Evolutionary conservation across 768 basidiomycete genomes (phyloP), one percentile per base, ranked within the genome.

Genomic region (Termitomyces sp.): DNA sequence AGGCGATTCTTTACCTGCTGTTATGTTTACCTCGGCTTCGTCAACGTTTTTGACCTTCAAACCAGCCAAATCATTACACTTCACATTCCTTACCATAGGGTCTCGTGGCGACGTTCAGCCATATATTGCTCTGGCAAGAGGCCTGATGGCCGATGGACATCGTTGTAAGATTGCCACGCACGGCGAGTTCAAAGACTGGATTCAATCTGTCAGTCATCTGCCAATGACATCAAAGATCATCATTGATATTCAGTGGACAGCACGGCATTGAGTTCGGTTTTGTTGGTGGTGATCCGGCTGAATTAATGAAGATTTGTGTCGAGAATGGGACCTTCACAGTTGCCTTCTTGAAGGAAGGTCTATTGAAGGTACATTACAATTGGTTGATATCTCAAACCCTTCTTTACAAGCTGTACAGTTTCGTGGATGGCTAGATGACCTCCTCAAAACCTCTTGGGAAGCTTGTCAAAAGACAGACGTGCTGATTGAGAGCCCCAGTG

Each of bases 321-420:
- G 96, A 98, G 74, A 98, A 99, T 74, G 97, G 97, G 63, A 97
- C 89, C 60, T 99, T 98, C 70, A 97, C 96, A 0, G 89, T 98
- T 42, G 86, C 94, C 0, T 98, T 98, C 75, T 76, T 98, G 72
- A 95, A 89, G 72, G 97, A 99, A 71, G 89, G 87, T 11, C 72
- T 98, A 42, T 79, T 85, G 63, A 97, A 94, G 85, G 94, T 92
- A 61, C 45, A n/a, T 32, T 37, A 37, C 40, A 32, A 36, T 55
- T 46, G 62, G 57, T 49, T 55, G 31, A 60, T 47, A 37, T 14
- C 51, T 48, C 10, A 42, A 43, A 42, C 59, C 42, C 32, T 50
- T 68, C 31, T 34, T 58, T 56, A 57, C 52, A 57, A 36, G 34
- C 64, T 68, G 57, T 48, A 34, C 71, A 96, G 91, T 98, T 98